Percentiles rank a stretch among this genome's conserved stretches.
These are phyloP conservation scores for Geotrichum reessii DNA, from an alignment of 1,139 yeast genomes.

Conservation along the genomic window DNA sequence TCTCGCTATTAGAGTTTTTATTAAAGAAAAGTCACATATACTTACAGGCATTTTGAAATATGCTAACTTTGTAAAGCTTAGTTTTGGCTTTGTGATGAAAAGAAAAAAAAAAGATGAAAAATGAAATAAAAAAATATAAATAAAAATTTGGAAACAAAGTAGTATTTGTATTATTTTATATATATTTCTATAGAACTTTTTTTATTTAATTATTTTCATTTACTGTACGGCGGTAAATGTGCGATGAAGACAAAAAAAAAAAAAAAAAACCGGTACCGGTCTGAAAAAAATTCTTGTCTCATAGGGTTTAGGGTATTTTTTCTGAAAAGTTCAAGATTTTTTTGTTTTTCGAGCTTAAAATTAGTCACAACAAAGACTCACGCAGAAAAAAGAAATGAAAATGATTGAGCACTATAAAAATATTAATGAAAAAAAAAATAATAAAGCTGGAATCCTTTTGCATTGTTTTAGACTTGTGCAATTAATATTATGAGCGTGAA, in stretches of 20 bases:
- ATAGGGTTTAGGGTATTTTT: neutral
- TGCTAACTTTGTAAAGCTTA: neutral
- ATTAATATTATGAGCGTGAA: too few species aligned
- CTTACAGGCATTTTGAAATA: neutral
- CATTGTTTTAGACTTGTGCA: too few species aligned
- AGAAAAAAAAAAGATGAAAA: neutral
- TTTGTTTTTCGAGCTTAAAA: neutral
- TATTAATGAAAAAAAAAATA: neutral
- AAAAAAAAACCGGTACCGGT: neutral
- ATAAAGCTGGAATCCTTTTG: too few species aligned
- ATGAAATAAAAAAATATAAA: neutral
- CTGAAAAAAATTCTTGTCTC: neutral
- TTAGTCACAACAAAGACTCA: neutral
- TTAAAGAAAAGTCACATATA: neutral
- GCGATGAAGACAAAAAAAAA: neutral
- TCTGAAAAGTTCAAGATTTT: neutral
- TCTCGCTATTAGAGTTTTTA: neutral
- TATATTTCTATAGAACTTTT: neutral
- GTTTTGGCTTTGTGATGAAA: neutral
- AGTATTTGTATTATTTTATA: neutral
- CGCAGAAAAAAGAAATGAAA: neutral
- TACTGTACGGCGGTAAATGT: neutral
- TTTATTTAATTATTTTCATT: too few species aligned
- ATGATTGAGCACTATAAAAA: neutral
- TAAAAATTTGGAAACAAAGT: neutral